Conservation (phyloP, 768 basidiomycete genomes). For the Russula sp. region DNA sequence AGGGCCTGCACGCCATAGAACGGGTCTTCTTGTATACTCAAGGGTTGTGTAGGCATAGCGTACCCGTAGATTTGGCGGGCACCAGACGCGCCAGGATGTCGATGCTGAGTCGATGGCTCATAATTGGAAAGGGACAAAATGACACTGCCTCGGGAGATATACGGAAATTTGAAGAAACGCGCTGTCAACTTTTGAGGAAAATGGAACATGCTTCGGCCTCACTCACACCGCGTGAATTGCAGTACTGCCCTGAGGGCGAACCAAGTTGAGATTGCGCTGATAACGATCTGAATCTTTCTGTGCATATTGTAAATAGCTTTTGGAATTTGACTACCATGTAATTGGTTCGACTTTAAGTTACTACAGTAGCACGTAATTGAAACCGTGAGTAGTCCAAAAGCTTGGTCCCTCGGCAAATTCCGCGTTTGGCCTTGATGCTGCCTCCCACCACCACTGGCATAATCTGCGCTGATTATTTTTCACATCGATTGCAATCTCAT, state of each 20-base stretch:
- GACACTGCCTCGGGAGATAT: not conserved
- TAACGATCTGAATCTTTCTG: not conserved
- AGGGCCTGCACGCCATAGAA: not conserved
- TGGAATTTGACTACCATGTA: not conserved
- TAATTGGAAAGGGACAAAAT: not conserved
- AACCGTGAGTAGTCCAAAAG: not conserved
- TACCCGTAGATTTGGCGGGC: not conserved
- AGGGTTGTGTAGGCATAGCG: not conserved
- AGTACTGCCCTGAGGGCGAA: not conserved
- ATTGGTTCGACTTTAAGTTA: too few species aligned
- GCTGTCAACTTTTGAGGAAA: not conserved
- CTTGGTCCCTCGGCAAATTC: not conserved
- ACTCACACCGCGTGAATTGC: not conserved
- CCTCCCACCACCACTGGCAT: not conserved
- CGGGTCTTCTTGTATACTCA: not conserved
- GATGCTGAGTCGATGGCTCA: not conserved
- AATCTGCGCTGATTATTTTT: not conserved
- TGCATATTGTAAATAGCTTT: not conserved
- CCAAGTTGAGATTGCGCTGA: not conserved
- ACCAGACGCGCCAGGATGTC: not conserved
- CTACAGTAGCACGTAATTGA: too few species aligned
- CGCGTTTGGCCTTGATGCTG: not conserved
- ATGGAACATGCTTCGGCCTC: conserved; percentile 4
- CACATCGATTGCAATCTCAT: not conserved
- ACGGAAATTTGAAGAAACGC: not conserved